Conservation (phyloP, 257 asterid genomes). For the Forsythia suspensa region DNA sequence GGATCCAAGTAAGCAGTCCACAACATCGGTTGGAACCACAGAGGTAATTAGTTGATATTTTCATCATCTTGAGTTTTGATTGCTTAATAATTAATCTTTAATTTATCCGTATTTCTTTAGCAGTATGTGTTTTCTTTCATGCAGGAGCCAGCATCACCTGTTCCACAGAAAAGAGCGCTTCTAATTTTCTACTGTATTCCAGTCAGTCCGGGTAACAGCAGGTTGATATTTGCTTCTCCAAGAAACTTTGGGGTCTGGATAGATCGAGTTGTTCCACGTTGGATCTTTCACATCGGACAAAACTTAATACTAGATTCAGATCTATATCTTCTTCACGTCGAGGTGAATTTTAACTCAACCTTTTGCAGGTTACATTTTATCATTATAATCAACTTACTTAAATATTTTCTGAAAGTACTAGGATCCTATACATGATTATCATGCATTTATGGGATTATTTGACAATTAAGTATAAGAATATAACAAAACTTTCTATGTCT, state of each 20-base stretch:
- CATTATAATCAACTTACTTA: background rate
- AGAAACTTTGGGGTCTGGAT: conserved; percentile 78
- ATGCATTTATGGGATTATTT: background rate
- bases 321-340: conserved; percentile 77
- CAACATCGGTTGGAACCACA: conserved; percentile 37
- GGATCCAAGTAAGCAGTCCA: conserved; percentile 30
- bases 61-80: background rate
- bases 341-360: conserved; percentile 40
- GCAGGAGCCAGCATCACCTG: conserved; percentile 47
- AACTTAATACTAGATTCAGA: conserved; percentile 81
- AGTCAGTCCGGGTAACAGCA: conserved; percentile 84
- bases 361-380: background rate
- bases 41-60: conserved; percentile 36
- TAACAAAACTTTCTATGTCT: background rate
- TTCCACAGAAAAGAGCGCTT: conserved; percentile 34
- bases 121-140: conserved; percentile 18
- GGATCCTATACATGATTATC: background rate
- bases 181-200: conserved; percentile 72
- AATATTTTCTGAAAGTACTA: background rate
- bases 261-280: conserved; percentile 60
- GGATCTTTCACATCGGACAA: conserved; percentile 76
- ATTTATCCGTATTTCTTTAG: background rate
- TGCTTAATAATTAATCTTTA: background rate
- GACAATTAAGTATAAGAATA: background rate
- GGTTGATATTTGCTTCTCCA: conserved; percentile 65